These are phyloP conservation scores for Lasiodiplodia gonubiensis DNA, from an alignment of 2,329 filamentous ascomycete genomes.

Conservation along the genomic window DNA sequence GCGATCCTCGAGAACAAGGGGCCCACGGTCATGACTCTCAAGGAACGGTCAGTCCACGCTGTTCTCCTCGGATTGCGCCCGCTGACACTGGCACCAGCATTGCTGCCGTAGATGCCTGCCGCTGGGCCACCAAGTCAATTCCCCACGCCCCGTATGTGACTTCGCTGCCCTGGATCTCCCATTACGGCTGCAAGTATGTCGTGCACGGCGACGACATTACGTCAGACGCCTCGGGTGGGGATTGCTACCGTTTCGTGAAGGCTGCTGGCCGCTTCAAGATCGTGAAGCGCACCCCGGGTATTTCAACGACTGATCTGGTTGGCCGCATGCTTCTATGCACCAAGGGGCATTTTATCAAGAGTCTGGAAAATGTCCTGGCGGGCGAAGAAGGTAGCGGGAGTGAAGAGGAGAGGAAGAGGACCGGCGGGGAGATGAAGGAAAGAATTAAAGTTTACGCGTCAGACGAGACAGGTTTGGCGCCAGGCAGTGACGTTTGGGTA, in stretches of 20 bases:
- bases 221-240: slow-evolving; percentile 88
- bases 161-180: slow-evolving; percentile 87
- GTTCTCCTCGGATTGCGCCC: slow-evolving; percentile 29
- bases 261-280: slow-evolving; percentile 92
- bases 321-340: slow-evolving; percentile 97
- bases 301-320: slow-evolving; percentile 97
- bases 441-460: slow-evolving; percentile 86
- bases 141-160: slow-evolving; percentile 93
- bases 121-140: slow-evolving; percentile 87
- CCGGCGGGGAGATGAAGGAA: slow-evolving; percentile 73
- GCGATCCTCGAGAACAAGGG: slow-evolving; percentile 96
- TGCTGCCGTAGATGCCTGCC: slow-evolving; percentile 89
- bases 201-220: slow-evolving; percentile 98
- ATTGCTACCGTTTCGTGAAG: slow-evolving; percentile 98
- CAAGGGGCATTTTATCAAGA: slow-evolving; percentile 89
- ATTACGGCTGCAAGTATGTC: slow-evolving; percentile 94
- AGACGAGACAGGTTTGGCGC: slow-evolving; percentile 77
- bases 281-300: slow-evolving; percentile 93
- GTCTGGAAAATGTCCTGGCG: slow-evolving; percentile 69
- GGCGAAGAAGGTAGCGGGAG: slow-evolving; percentile 76
- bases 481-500: slow-evolving; percentile 84
- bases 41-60: slow-evolving; percentile 70
- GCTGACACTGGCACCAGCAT: slow-evolving; percentile 59
- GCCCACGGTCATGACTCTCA: slow-evolving; percentile 92
- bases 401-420: slow-evolving; percentile 67